Evolutionary conservation across 75 land plant genomes (phyloP).

Genomic region (Azolla pinnata): DNA sequence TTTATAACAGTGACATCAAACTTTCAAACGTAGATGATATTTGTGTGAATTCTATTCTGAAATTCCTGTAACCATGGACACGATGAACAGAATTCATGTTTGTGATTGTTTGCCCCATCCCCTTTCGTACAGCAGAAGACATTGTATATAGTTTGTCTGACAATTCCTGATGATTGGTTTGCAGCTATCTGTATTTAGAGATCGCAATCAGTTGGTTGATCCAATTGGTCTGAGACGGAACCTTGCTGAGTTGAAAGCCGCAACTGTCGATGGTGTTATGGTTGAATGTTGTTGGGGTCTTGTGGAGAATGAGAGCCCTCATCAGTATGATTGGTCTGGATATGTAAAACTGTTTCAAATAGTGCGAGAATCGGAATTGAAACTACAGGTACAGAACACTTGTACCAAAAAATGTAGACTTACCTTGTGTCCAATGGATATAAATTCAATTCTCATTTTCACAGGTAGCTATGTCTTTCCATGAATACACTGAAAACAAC

Average conservation of each 20-base stretch:
- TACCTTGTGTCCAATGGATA: neutral
- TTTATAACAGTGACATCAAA: no score
- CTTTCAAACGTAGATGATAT: no score
- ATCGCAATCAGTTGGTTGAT: slow-evolving; percentile 14
- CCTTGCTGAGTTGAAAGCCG: slow-evolving; percentile 12
- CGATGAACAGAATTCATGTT: no score
- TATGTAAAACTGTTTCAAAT: slow-evolving; percentile 14
- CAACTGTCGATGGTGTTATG: slow-evolving; percentile 29
- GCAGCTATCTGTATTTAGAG: slow-evolving; percentile 16
- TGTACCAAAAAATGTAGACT: neutral
- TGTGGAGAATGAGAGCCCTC: slow-evolving; percentile 21
- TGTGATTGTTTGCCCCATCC: no score
- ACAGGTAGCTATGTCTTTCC: slow-evolving; percentile 34
- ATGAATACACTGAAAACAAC: slow-evolving; percentile 24
- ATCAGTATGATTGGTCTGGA: slow-evolving; percentile 25
- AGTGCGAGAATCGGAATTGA: slow-evolving; percentile 10
- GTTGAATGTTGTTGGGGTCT: slow-evolving; percentile 33
- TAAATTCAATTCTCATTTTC: neutral
- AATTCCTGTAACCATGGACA: no score
- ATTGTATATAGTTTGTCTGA: no score
- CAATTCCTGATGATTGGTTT: neutral
- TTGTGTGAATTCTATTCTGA: no score
- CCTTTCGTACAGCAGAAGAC: no score
- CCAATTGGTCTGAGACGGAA: slow-evolving; percentile 13
- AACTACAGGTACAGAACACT: slow-evolving; percentile 20